A percentile compares a stretch with the other conserved stretches of the same genome.
These are phyloP conservation scores for Candida pseudofarinosa DNA, from an alignment of 805 yeast species.

Conservation along the genomic window DNA sequence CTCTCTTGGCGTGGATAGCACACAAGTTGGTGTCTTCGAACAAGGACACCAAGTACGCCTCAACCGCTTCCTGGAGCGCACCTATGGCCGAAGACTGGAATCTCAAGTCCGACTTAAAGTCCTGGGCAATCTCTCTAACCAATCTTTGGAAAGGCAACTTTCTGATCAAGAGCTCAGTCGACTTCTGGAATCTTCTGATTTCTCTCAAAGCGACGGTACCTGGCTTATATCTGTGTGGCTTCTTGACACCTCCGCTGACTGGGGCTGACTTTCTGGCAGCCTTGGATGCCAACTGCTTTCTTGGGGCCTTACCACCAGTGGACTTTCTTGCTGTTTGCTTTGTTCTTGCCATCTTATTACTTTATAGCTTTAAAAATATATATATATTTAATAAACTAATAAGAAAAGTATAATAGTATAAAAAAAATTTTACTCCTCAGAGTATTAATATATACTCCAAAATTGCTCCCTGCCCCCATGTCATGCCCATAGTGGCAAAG, in stretches of 20 bases:
- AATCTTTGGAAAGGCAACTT: slow-evolving; percentile 97
- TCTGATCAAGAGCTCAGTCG: slow-evolving; percentile 91
- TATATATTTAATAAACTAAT: not conserved
- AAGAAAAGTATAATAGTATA: not conserved
- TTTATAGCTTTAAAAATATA: not conserved
- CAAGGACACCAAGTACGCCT: slow-evolving; percentile 92
- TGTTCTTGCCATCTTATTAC: slow-evolving; percentile 74
- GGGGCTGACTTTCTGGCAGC: slow-evolving; percentile 94
- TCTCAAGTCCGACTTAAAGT: slow-evolving; percentile 88
- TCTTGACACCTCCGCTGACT: slow-evolving; percentile 89
- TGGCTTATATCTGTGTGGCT: slow-evolving; percentile 95
- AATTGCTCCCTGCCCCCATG: not conserved
- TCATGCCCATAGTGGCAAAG: not conserved
- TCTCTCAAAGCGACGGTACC: slow-evolving; percentile 96
- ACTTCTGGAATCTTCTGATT: slow-evolving; percentile 95
- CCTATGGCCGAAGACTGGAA: slow-evolving; percentile 97
- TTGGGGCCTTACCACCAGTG: slow-evolving; percentile 95
- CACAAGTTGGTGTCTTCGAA: slow-evolving; percentile 98
- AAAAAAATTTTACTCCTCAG: not conserved
- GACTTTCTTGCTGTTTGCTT: slow-evolving; percentile 94
- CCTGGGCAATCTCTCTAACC: slow-evolving; percentile 94
- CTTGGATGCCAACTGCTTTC: slow-evolving; percentile 88
- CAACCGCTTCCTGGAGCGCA: slow-evolving; percentile 98
- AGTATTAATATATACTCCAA: not conserved
- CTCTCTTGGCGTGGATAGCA: slow-evolving; percentile 99